These are phyloP conservation scores for Saccharomyces hybrid DNA, from an alignment of 1,139 yeast genomes.

Conservation along the genomic window DNA sequence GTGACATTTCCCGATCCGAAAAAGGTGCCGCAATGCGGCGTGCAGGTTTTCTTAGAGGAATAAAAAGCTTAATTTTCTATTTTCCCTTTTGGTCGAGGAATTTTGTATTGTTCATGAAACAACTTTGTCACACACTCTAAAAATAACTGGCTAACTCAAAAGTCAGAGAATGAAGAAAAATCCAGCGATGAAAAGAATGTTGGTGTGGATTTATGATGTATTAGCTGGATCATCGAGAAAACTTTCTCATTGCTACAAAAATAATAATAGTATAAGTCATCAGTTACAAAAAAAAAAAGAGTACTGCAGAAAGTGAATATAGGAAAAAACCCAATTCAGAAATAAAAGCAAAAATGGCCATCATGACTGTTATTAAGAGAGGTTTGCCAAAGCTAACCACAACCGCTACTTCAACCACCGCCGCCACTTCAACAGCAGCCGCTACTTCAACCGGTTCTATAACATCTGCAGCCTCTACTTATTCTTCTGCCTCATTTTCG, in stretches of 20 bases:
- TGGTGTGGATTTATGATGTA: background rate
- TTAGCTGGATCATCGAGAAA: background rate
- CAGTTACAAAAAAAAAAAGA: background rate
- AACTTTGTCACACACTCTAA: background rate
- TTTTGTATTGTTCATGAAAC: background rate
- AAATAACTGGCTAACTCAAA: background rate
- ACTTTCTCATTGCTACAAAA: background rate
- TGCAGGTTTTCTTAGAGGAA: background rate
- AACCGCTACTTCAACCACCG: background rate
- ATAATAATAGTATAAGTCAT: background rate
- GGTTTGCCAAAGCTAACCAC: constrained; percentile 3
- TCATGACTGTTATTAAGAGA: background rate
- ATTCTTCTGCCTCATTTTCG: constrained; percentile 29
- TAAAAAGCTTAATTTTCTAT: background rate
- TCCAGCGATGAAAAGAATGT: background rate
- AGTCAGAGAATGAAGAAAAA: background rate
- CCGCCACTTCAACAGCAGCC: constrained; percentile 1
- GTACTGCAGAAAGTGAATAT: background rate
- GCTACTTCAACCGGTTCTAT: constrained; percentile 9
- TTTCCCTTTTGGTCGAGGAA: background rate
- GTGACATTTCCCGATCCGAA: background rate
- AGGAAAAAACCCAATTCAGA: background rate
- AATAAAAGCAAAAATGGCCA: background rate
- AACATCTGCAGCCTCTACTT: constrained; percentile 19
- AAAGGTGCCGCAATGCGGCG: background rate